A percentile compares a stretch with the other conserved stretches of the same genome.
These are phyloP conservation scores for Zygnema cylindricum DNA, from an alignment of 139 green algal genomes.

Conservation along the genomic window DNA sequence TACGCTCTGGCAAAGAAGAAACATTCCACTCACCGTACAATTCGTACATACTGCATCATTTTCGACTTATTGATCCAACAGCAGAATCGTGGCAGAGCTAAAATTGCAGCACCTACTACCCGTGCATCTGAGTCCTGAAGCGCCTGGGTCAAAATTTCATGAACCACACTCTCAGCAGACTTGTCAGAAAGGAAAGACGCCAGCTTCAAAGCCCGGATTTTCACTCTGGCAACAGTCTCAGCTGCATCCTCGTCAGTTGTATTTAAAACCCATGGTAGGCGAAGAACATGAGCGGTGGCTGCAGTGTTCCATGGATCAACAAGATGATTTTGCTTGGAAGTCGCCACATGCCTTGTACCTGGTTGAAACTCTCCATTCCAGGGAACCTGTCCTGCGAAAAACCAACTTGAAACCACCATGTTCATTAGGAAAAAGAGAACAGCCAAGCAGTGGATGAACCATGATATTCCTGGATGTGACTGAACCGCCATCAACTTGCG, in stretches of 20 bases:
- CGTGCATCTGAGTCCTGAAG: not conserved
- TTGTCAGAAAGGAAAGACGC: not conserved
- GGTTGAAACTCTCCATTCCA: too few relatives aligned
- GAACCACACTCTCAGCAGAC: not conserved
- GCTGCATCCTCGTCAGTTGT: not conserved
- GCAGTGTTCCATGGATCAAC: not conserved
- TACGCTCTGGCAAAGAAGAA: constrained; percentile 3
- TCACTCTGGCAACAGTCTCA: not conserved
- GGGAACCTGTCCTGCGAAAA: too few relatives aligned
- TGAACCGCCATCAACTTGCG: too few relatives aligned
- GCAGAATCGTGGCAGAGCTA: not conserved
- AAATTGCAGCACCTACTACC: not conserved
- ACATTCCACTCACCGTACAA: not conserved
- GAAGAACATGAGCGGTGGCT: not conserved
- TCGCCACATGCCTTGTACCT: too few relatives aligned
- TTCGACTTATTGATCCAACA: not conserved
- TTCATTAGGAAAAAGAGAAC: too few relatives aligned
- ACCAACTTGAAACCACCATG: too few relatives aligned
- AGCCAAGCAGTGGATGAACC: too few relatives aligned
- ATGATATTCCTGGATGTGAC: too few relatives aligned
- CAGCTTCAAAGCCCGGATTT: not conserved
- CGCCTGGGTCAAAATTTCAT: not conserved
- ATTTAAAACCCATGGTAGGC: not conserved
- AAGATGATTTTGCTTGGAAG: not conserved
- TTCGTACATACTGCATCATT: not conserved